Base-by-base conservation (phyloP, 2,329 filamentous ascomycete genomes). In the Pseudopyrenochaeta lycopersici region DNA sequence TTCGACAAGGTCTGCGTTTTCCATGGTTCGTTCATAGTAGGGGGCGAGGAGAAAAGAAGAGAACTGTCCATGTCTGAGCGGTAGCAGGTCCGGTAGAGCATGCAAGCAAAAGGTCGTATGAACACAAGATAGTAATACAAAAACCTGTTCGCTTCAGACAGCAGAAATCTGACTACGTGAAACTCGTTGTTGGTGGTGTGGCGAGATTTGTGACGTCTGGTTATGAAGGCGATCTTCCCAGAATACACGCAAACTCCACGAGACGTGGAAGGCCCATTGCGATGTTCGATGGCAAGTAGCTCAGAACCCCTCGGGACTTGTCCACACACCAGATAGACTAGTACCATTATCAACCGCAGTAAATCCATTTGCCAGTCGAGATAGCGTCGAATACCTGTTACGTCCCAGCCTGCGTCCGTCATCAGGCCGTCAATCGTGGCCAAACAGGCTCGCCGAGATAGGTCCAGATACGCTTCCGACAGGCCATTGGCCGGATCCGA, bases 141-240 rank as follows among this genome's bases (percentile, higher is more conserved):
- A 38, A 46, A 11, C 20, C 20, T 35, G 31, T 31, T 27, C 21
- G 20, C 23, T 18, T 38, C 43, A 17, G 33, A 12, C 27, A 14
- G 43, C 11, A 46, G 20, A 17, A 46, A 46, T 23, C 32, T 46
- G 18, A 46, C 43, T 7, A 27, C 23, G 23, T 27, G 23, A 27
- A 27, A 45, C 27, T 45, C 27, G 12, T 45, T 31, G 30, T 32
- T 45, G 29, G 42, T 45, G 6, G 42, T 45, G 17, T 29, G 29
- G 23, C 42, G 29, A 32, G 42, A 15, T 17, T 45, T 45, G 20
- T 45, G 29, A 31, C 32, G 42, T 33, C 29, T 14, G 23, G 23
- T 32, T 20, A 45, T 45, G 3, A 45, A 23, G n/a, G 42, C 42
- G n/a, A 45, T 45, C 42, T 45, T 45, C 23, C 42, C 20, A 45